phyloP scores from a whole-genome alignment of 768 basidiomycete genomes.

The Amanita pseudoporphyria region DNA sequence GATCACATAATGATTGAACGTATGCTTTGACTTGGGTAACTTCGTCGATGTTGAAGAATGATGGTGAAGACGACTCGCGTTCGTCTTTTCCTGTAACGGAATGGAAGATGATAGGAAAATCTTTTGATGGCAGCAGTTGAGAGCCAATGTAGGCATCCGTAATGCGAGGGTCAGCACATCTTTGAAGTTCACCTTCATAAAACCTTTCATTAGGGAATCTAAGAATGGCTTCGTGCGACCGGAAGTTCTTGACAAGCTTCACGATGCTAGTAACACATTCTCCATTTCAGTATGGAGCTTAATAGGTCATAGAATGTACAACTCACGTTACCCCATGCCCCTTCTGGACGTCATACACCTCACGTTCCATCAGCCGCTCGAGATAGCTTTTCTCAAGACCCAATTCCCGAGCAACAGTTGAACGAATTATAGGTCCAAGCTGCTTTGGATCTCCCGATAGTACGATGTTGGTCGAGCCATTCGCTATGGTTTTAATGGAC shows the following conservation, averaged over 20 bases:
- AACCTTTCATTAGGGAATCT: constrained; percentile 53
- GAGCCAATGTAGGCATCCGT: constrained; percentile 31
- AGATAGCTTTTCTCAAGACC: constrained; percentile 53
- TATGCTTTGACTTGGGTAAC: constrained; percentile 44
- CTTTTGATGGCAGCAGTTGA: constrained; percentile 28
- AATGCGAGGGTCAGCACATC: constrained; percentile 31
- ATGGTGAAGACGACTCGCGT: constrained; percentile 59
- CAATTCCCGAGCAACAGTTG: constrained; percentile 42
- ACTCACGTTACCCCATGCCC: constrained; percentile 21
- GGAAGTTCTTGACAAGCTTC: constrained; percentile 55
- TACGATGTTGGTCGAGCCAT: constrained; percentile 42
- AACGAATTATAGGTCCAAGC: constrained; percentile 59
- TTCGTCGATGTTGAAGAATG: constrained; percentile 64
- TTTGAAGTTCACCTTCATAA: constrained; percentile 43
- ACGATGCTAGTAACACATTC: constrained; percentile 33
- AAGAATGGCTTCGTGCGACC: constrained; percentile 53
- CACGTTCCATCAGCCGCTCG: constrained; percentile 46
- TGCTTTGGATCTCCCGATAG: constrained; percentile 67
- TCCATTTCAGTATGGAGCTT: neutral
- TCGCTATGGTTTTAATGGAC: constrained; percentile 50
- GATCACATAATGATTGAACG: constrained; percentile 29
- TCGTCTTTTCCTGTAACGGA: constrained; percentile 50
- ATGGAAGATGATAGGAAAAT: constrained; percentile 58
- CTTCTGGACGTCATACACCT: constrained; percentile 26
- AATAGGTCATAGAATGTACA: constrained; percentile 2